Base-by-base conservation (phyloP, 108 stramenopile species). In the Aurantiochytrium sp. region DNA sequence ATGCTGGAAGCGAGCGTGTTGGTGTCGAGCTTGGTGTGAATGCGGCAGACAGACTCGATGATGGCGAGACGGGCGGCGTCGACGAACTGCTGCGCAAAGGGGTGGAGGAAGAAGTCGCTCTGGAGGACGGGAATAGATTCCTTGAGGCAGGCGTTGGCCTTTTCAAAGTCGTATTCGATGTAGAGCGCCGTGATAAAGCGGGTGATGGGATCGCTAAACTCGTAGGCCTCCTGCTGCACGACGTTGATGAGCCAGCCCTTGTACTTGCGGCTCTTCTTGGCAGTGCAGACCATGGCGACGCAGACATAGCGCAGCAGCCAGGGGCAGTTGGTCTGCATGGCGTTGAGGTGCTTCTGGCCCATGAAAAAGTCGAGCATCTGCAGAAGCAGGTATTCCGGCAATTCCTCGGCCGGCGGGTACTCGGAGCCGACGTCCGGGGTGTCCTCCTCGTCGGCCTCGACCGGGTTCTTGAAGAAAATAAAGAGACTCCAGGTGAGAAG, bases 11-110 rank as follows among this genome's bases (percentile, higher is more conserved):
- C 97, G 88, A 99, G 94, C 73, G 96, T 96, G 44, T 89, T 89
- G 89, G 99, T 95, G 90, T 99, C 98, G 91, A 99, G 96, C 94
- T 97, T 98, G 93, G 97, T 95, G 95, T 99, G 98, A 91, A 99
- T 98, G 69, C 97, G 94, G 91, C 99, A 99, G 92, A 98, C 98
- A 87, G 98, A 98, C 93, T 99, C 99, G 94, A 99, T 99, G 60
- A 99, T 97, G 95, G 99, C 97, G 49, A 97, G 96, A 23, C 99
- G 94, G 21, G 99, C 98, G 88, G 97, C 97, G 92, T 98, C 98
- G 97, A 99, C 97, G 92, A 99, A 99, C 58, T 88, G 23, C 51
- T 91, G 91, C 10, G 60, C 87, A 87, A 96, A 96, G 87, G 94
- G 95, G 92, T 96, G 97, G 59, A 99, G 95, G 93, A 99, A 99